Evolutionary conservation across 2,329 filamentous ascomycete species (phyloP), one percentile per base, ranked within the genome.

Genomic region (Ciborinia camelliae): DNA sequence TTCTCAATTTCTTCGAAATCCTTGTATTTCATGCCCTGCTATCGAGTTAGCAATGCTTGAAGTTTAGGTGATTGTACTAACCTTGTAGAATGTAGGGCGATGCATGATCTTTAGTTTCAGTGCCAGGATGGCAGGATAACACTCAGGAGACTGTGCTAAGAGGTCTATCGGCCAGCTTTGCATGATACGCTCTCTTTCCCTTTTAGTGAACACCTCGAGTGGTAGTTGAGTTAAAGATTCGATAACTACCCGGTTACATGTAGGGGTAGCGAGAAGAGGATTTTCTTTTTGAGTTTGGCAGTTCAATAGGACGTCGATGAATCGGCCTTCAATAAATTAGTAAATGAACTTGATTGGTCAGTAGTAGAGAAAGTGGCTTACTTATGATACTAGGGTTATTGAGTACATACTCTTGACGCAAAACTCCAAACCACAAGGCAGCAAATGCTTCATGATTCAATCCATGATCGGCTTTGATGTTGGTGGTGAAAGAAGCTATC

Each of bases 21-120:
- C 18, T 73, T 68, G 59, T 79, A 84, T 76, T 68, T 76, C 63
- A 71, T 69, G 18, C 51, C 63, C 65, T 72, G 65, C 45, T 26
- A 66, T 48, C n/a, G 12, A 43, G 10, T 64, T 59, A 64, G 62
- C 28, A 51, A 35, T n/a, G 30, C 9, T 35, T 50, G 26, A 1
- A n/a, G 15, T 50, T 32, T 8, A 26, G 32, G 7, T 15, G 32
- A 20, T 14, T 45, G 3, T 41, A 57, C 62, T 47, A 18, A 52
- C 39, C 30, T 81, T 75, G 68, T 84, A 82, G 64, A 83, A 83
- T 0, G 81, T 83, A 0, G 82, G 78, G n/a, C 78, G 77, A 6
- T 74, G 72, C 79, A 84, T 82, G 30, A 84, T 73, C 69, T 82
- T 84, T 3, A 78, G 72, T 67, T 80, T 78, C 55, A 86, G 69